A percentile compares a stretch with the other conserved stretches of the same genome.
Evolutionary conservation across 352 stramenopile genomes (phyloP).

Genomic region (Plasmopara halstedii): DNA sequence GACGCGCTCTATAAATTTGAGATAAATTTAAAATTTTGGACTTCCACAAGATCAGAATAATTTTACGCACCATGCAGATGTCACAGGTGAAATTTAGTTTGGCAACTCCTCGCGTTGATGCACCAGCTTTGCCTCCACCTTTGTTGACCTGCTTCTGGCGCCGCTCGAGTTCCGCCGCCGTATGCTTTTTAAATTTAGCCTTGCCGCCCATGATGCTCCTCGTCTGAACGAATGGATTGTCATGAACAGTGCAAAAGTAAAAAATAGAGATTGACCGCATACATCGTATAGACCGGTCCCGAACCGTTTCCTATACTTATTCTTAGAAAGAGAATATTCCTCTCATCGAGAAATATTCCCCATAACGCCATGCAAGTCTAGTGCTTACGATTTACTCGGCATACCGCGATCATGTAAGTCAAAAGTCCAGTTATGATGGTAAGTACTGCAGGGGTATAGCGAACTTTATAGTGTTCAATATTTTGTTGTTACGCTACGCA

Average conservation of each 20-base stretch:
- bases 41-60: background rate
- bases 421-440: too few relatives aligned
- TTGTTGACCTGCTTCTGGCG: constrained; percentile 52
- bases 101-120: constrained; percentile 24
- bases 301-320: too few relatives aligned
- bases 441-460: too few relatives aligned
- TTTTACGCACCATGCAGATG: constrained; percentile 48
- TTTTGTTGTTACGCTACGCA: too few relatives aligned
- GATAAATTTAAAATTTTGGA: background rate
- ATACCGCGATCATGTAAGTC: too few relatives aligned
- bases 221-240: background rate
- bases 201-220: constrained; percentile 48
- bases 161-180: constrained; percentile 46
- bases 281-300: background rate
- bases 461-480: too few relatives aligned
- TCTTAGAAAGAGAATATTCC: too few relatives aligned
- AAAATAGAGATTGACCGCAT: constrained; percentile 11
- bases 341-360: too few relatives aligned
- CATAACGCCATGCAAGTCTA: too few relatives aligned
- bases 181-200: constrained; percentile 76
- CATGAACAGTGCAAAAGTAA: constrained; percentile 3
- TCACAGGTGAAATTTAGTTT: constrained; percentile 69
- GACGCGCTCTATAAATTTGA: constrained; percentile 31
- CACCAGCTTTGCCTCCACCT: constrained; percentile 41
- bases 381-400: too few relatives aligned